Percentiles rank a stretch among this genome's conserved stretches.
Conservation (phyloP, 768 basidiomycete genomes). For the Phaeolepiota aurea region DNA sequence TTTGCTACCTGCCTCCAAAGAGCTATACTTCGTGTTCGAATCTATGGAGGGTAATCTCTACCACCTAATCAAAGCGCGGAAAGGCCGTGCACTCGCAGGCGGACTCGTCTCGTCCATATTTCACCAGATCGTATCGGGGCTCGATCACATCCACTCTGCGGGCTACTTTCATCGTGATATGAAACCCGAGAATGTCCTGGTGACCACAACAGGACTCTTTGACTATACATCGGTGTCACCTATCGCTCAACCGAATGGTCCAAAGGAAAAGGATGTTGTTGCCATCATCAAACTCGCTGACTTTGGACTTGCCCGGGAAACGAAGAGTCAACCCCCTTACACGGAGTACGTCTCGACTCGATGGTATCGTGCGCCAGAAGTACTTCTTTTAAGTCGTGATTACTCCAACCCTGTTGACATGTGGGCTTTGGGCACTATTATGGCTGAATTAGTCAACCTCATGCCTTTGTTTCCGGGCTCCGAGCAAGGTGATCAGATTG, state of each 20-base stretch:
- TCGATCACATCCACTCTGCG: slow-evolving; percentile 84
- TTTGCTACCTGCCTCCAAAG: slow-evolving; percentile 89
- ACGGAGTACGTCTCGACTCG: slow-evolving; percentile 99
- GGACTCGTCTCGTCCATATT: slow-evolving; percentile 95
- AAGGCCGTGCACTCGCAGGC: slow-evolving; percentile 91
- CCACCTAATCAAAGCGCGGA: slow-evolving; percentile 96
- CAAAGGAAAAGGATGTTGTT: slow-evolving; percentile 87
- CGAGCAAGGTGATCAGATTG: slow-evolving; percentile 89
- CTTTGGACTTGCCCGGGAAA: slow-evolving; percentile 94
- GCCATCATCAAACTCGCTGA: slow-evolving; percentile 97
- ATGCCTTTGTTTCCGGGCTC: slow-evolving; percentile 93
- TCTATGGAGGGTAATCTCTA: slow-evolving; percentile 99
- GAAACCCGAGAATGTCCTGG: slow-evolving; percentile 98
- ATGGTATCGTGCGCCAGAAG: slow-evolving; percentile 99
- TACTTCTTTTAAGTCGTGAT: slow-evolving; percentile 82
- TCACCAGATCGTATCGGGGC: slow-evolving; percentile 81
- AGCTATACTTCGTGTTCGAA: slow-evolving; percentile 99
- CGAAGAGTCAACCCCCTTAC: slow-evolving; percentile 81
- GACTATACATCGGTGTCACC: slow-evolving; percentile 85
- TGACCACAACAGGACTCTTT: slow-evolving; percentile 92
- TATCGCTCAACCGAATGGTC: slow-evolving; percentile 48
- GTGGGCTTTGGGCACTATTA: slow-evolving; percentile 98
- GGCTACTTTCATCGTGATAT: slow-evolving; percentile 99
- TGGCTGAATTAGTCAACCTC: slow-evolving; percentile 93
- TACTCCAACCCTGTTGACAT: slow-evolving; percentile 98